Percentiles rank a stretch among this genome's conserved stretches.
These are phyloP conservation scores for Venturiaceae sp. DNA, from an alignment of 2,329 filamentous ascomycete genomes.

Conservation along the genomic window DNA sequence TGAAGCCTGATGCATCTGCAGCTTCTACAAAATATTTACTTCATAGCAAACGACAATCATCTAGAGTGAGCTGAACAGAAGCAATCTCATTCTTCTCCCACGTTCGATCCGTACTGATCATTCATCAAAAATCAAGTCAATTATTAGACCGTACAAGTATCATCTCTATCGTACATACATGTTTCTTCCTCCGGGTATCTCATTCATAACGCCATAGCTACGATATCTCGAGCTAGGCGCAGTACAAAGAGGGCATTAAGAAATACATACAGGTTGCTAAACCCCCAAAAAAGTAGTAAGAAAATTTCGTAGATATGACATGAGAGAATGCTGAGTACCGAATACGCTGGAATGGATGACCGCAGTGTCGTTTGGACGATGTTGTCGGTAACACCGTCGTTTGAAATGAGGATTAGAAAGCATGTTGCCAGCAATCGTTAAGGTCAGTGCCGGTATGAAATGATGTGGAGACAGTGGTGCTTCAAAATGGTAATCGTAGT, in stretches of 20 bases:
- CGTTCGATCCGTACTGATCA: too few relatives aligned
- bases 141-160: background rate
- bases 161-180: background rate
- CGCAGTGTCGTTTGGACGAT: background rate
- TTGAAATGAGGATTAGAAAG: background rate
- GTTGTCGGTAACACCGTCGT: background rate
- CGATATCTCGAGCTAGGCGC: background rate
- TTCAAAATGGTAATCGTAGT: constrained; percentile 2
- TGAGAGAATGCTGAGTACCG: background rate
- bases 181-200: background rate
- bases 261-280: background rate
- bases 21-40: too few relatives aligned
- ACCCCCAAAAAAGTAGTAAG: background rate
- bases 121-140: too few relatives aligned
- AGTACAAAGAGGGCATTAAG: background rate
- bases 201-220: background rate
- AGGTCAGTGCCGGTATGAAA: background rate
- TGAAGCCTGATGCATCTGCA: too few relatives aligned
- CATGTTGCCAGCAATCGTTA: background rate
- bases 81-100: too few relatives aligned
- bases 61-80: too few relatives aligned
- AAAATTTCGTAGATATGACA: background rate
- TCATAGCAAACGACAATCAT: too few relatives aligned
- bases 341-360: background rate
- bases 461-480: background rate